Evolutionary conservation across 2,329 filamentous ascomycete genomes (phyloP), one percentile per base, ranked within the genome.

Genomic region (Sporothrix dimorphospora): DNA sequence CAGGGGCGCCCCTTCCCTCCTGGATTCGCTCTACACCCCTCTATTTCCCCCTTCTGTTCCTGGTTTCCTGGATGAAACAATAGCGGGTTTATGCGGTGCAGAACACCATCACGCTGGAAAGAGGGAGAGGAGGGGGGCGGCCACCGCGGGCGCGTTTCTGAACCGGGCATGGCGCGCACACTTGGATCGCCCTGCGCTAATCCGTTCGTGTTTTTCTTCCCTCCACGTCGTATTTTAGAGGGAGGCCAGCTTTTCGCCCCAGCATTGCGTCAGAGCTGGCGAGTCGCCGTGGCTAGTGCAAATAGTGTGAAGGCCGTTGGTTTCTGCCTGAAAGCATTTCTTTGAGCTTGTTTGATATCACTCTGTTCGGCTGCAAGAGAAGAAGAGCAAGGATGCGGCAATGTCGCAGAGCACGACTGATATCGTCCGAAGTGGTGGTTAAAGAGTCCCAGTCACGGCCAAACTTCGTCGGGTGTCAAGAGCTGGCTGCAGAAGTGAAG

Each of bases 201-300:
- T 30, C 24, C 12, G 55, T 27, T 7, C 21, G n/a, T n/a, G n/a
- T 40, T 61, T 40, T 40, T 21, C 16, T 30, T 16, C 19, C 27
- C 34, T 53, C 30, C 38, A 53, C 63, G 21, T 68, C 49, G 49
- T 21, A 57, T 57, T 57, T 67, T 34, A 61, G 27, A 38, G 34
- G 38, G 45, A 16, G 27, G 65, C 42, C 24, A 49, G 45, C 27
- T 30, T 14, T 40, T 67, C 19, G n/a, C n/a, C 66, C n/a, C 67
- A 34, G 27, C 67, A 70, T 70, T 70, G 69, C 69, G 69, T 70
- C 69, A 70, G 69, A 42, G 69, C 69, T 63, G 55, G 69, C 69
- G 69, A 61, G 45, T 61, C 53, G 21, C 24, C 34, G 49, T 67
- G 65, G 45, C 65, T 51, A 19, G 19, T 49, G 65, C 27, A 45